Evolutionary conservation across 495 filamentous ascomycete genomes (phyloP).

Genomic region (Corynascus novoguineensis): DNA sequence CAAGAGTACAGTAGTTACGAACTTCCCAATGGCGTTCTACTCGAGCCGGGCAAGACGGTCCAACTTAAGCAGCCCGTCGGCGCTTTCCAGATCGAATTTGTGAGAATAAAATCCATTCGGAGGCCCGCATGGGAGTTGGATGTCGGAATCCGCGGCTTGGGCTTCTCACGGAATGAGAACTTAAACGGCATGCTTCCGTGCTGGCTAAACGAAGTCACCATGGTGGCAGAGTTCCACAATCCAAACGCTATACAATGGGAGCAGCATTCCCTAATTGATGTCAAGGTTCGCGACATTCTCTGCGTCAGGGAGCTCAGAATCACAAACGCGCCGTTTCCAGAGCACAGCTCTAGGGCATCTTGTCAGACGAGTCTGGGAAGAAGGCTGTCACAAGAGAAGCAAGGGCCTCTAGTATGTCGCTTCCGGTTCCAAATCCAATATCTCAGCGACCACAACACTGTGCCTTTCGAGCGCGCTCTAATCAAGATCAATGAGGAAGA

Average conservation of each 20-base stretch:
- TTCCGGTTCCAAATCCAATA: conserved; percentile 29
- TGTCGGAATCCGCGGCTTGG: conserved; percentile 8
- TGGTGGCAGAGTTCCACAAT: conserved; percentile 43
- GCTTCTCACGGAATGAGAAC: not conserved
- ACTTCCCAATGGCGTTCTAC: not conserved
- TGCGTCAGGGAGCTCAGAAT: conserved; percentile 39
- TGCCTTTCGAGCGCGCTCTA: conserved; percentile 32
- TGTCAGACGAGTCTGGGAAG: not conserved
- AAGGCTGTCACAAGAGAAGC: conserved; percentile 21
- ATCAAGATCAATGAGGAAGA: conserved; percentile 25
- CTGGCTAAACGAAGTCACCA: conserved; percentile 36
- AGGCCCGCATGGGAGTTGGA: not conserved
- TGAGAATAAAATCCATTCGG: conserved; percentile 12
- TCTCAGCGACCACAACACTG: conserved; percentile 10
- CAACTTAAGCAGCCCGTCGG: not conserved
- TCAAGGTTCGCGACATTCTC: conserved; percentile 33
- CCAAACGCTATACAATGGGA: conserved; percentile 35
- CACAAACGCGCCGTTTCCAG: conserved; percentile 49
- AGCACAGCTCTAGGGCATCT: conserved; percentile 22
- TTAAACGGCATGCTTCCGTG: not conserved
- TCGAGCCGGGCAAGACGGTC: not conserved
- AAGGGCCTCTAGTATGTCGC: conserved; percentile 37
- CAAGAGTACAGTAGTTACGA: not conserved
- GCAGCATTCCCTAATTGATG: conserved; percentile 43
- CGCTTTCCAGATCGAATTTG: not conserved